phyloP scores from a whole-genome alignment of 495 filamentous ascomycete genomes.

The Cercophora samala region DNA sequence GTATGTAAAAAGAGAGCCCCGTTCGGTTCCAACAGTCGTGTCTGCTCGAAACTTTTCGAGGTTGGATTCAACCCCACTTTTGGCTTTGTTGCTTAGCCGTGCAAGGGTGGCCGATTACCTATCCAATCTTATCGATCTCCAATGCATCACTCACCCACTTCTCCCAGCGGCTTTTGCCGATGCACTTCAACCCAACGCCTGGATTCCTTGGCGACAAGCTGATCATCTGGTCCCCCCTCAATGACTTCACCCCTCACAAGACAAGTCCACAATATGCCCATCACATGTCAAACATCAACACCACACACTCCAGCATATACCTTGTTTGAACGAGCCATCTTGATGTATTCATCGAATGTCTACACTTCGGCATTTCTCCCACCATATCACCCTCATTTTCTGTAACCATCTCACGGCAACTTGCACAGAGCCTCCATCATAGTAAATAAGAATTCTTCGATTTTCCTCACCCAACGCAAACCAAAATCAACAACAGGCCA shows the following conservation, averaged over 20 bases:
- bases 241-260: background rate
- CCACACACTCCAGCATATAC: background rate
- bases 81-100: background rate
- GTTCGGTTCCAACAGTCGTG: background rate
- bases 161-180: background rate
- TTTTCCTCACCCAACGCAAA: constrained; percentile 4
- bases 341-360: background rate
- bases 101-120: background rate
- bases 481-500: background rate
- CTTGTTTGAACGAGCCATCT: background rate
- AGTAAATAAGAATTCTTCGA: constrained; percentile 15
- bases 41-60: background rate
- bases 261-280: background rate
- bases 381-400: background rate
- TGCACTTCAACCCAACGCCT: background rate
- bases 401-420: background rate
- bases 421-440: background rate
- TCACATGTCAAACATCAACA: background rate
- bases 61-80: background rate
- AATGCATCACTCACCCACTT: background rate
- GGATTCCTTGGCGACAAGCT: background rate
- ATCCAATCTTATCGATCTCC: background rate
- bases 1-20: background rate
- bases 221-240: background rate
- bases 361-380: background rate